A percentile compares a stretch with the other conserved stretches of the same genome.
Evolutionary conservation across 768 basidiomycete species (phyloP).

Genomic region (Mycena leptocephala): DNA sequence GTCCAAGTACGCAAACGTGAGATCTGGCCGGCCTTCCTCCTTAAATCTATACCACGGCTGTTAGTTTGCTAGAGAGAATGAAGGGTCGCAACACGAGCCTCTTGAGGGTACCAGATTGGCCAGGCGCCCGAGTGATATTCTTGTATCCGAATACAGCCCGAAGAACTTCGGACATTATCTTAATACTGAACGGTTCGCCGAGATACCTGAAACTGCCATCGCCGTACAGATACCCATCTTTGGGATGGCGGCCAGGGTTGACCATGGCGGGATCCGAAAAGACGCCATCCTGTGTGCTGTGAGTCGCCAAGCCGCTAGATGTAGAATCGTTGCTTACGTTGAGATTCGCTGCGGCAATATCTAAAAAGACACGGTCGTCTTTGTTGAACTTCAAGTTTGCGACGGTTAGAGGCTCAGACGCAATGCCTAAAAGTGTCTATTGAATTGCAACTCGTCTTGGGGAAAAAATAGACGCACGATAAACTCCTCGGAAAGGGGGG

Average conservation of each 20-base stretch:
- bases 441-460: not conserved
- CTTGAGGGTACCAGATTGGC: constrained; percentile 75
- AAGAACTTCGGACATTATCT: constrained; percentile 75
- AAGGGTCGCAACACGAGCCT: constrained; percentile 53
- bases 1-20: constrained; percentile 72
- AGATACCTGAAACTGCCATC: constrained; percentile 66
- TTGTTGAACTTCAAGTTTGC: constrained; percentile 60
- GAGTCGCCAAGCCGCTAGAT: not conserved
- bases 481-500: constrained; percentile 81
- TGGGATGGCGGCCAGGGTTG: constrained; percentile 62
- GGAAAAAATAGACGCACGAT: constrained; percentile 59
- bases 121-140: constrained; percentile 78
- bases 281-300: constrained; percentile 57
- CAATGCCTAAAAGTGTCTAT: constrained; percentile 54
- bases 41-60: constrained; percentile 59
- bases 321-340: constrained; percentile 62
- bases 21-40: constrained; percentile 62
- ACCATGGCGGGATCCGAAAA: constrained; percentile 67
- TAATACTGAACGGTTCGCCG: constrained; percentile 70
- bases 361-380: constrained; percentile 73
- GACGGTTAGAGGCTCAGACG: constrained; percentile 62
- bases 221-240: constrained; percentile 60
- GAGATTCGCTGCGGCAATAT: constrained; percentile 70
- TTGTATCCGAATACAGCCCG: constrained; percentile 73
- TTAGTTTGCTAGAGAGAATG: not conserved